phyloP scores from a whole-genome alignment of 1,139 yeast genomes.

The Geotrichum aggregatum region DNA sequence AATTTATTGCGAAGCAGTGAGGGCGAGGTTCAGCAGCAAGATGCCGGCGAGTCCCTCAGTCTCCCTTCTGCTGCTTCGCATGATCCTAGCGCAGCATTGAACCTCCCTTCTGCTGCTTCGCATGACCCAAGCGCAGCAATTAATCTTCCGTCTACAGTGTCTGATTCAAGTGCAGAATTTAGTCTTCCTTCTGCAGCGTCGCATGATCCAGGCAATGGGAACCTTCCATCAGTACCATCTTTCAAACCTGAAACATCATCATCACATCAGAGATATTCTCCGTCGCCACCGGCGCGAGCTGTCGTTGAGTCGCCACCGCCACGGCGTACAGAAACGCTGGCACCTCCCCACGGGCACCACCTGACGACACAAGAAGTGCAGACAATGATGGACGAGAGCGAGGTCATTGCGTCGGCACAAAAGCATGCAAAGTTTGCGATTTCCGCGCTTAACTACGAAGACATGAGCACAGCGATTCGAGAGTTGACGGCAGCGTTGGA shows the following conservation, averaged over 20 bases:
- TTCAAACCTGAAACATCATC: background rate
- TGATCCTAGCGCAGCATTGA: conserved; percentile 9
- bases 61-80: conserved; percentile 23
- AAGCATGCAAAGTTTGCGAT: conserved; percentile 88
- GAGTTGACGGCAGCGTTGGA: conserved; percentile 65
- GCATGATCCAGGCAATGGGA: conserved; percentile 3
- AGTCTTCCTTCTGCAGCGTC: conserved; percentile 16
- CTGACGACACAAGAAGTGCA: conserved; percentile 47
- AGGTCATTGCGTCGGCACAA: conserved; percentile 64
- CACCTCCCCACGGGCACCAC: conserved; percentile 27
- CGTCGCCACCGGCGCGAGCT: no score
- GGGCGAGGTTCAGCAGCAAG: conserved; percentile 5
- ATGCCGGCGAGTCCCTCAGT: conserved; percentile 12
- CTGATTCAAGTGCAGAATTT: conserved; percentile 20
- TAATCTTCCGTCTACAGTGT: conserved; percentile 18
- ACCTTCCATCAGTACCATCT: conserved; percentile 17
- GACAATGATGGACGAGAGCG: conserved; percentile 54
- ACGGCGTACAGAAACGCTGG: background rate
- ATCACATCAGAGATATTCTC: no score
- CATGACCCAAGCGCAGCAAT: conserved; percentile 4
- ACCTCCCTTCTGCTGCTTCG: conserved; percentile 16
- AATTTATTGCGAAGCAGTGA: conserved; percentile 15
- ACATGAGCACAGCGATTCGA: conserved; percentile 70
- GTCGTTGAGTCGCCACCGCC: no score
- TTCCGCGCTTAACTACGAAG: conserved; percentile 91